These are phyloP conservation scores for Moricandia moricandioides DNA, from an alignment of 345 rosid species.

Conservation along the genomic window DNA sequence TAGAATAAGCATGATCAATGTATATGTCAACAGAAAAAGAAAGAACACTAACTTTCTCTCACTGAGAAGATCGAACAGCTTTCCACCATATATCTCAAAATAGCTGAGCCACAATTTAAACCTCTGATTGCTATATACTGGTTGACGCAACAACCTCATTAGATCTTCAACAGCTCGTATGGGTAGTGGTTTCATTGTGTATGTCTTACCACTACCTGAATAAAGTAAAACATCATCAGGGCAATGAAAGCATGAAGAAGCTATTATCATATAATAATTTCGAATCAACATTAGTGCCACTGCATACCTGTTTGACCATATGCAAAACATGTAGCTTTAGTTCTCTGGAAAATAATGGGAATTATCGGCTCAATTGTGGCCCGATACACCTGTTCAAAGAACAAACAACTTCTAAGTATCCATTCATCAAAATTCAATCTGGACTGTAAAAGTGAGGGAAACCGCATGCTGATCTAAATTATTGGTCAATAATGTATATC, in stretches of 20 bases:
- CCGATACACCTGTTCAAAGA: neutral
- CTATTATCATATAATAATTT: neutral
- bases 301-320: neutral
- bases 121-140: neutral
- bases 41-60: neutral
- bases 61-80: constrained; percentile 1
- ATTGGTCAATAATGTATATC: neutral
- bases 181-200: neutral
- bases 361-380: neutral
- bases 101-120: neutral
- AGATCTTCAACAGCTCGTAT: neutral
- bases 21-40: neutral
- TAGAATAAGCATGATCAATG: neutral
- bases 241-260: neutral
- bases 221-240: neutral
- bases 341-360: constrained; percentile 1
- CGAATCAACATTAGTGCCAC: neutral
- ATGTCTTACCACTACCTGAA: neutral
- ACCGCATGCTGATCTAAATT: neutral
- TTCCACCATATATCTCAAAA: neutral
- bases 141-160: neutral
- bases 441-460: neutral
- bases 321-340: neutral
- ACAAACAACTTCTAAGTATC: neutral
- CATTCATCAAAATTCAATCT: neutral